phyloP scores from a whole-genome alignment of 148 eudicot species.

The Suaeda aralocaspica region DNA sequence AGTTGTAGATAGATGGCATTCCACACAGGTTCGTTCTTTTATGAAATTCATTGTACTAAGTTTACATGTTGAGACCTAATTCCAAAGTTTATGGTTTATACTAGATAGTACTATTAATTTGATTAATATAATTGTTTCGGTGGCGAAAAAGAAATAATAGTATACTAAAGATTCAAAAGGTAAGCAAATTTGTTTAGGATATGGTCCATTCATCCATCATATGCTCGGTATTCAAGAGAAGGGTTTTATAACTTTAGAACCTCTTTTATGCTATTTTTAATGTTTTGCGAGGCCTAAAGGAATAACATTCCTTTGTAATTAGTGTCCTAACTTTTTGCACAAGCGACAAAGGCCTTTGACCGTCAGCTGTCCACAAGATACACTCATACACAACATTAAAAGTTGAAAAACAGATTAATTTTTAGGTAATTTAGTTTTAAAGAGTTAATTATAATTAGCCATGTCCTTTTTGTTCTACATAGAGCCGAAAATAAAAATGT shows the following conservation, averaged over 20 bases:
- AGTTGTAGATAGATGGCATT: neutral
- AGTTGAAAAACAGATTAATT: too few species aligned
- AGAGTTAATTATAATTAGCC: too few species aligned
- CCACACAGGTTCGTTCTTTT: neutral
- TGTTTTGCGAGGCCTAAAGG: constrained; percentile 5
- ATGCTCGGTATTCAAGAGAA: constrained; percentile 29
- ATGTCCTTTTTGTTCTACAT: too few species aligned
- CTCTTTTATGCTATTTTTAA: constrained; percentile 15
- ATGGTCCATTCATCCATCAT: constrained; percentile 20
- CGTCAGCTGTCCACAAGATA: constrained; percentile 19
- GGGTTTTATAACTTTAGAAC: constrained; percentile 13
- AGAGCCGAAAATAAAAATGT: too few species aligned
- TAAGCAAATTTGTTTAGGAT: constrained; percentile 12
- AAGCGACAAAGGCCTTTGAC: constrained; percentile 44
- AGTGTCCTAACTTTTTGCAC: constrained; percentile 27
- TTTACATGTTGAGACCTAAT: neutral
- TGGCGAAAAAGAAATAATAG: constrained; percentile 21
- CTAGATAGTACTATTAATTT: neutral
- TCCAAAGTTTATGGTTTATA: neutral
- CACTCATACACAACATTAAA: neutral
- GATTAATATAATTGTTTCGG: constrained; percentile 8
- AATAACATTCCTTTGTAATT: constrained; percentile 24
- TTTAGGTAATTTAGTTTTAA: too few species aligned
- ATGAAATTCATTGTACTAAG: neutral
- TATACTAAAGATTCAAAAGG: constrained; percentile 24